These are phyloP conservation scores for Austroboletus niveus DNA, from an alignment of 1,284 basidiomycete species.

Conservation along the genomic window DNA sequence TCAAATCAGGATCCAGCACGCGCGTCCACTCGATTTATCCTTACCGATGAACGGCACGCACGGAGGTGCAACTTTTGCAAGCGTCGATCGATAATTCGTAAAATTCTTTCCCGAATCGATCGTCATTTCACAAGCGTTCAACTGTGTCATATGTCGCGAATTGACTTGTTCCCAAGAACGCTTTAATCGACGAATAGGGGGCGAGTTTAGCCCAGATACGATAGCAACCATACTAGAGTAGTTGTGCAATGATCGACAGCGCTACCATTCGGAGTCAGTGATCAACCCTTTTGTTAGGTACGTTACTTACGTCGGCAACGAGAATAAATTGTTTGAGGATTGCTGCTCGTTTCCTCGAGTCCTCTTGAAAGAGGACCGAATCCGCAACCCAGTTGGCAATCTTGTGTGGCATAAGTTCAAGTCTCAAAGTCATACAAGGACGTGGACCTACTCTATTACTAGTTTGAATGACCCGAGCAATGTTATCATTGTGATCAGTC, in stretches of 20 bases:
- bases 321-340: constrained; percentile 91
- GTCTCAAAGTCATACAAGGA: background rate
- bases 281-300: background rate
- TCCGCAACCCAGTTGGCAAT: constrained; percentile 96
- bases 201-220: constrained; percentile 91
- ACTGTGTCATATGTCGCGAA: constrained; percentile 66
- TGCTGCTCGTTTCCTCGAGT: constrained; percentile 79
- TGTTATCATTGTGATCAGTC: constrained; percentile 75
- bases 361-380: constrained; percentile 81
- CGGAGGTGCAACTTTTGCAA: constrained; percentile 86
- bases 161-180: constrained; percentile 94
- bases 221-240: constrained; percentile 97
- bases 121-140: constrained; percentile 74
- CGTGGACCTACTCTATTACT: constrained; percentile 75
- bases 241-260: constrained; percentile 88
- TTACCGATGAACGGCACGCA: constrained; percentile 97
- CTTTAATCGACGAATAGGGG: constrained; percentile 89
- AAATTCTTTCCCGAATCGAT: constrained; percentile 94
- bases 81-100: constrained; percentile 83
- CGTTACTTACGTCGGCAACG: constrained; percentile 83
- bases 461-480: constrained; percentile 88
- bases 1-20: constrained; percentile 2
- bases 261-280: constrained; percentile 44
- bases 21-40: constrained; percentile 19
- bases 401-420: constrained; percentile 36